Evolutionary conservation across 2,329 filamentous ascomycete species (phyloP), one percentile per base, ranked within the genome.

Genomic region (Cordyceps militaris): DNA sequence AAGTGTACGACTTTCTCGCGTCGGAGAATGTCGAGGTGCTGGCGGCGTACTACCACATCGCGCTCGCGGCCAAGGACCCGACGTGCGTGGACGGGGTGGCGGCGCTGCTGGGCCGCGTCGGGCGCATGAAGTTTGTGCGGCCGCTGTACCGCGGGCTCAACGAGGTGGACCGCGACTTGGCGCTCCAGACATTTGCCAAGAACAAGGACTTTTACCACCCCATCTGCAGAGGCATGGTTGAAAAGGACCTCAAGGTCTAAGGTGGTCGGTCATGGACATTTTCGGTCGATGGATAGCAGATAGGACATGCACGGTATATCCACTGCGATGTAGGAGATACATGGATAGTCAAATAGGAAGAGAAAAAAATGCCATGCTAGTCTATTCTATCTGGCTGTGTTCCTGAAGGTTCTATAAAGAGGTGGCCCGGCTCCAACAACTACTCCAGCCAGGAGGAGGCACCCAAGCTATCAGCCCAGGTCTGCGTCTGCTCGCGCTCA

Each of bases 71-170:
- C 13, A 82, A 85, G 58, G 89, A 91, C 65, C 72, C 79, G 53
- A 81, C 78, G 58, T 82, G 88, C 38, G 90, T 93, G 66, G 69
- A 83, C 60, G 86, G 86, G 1, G 84, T 90, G 0, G 85, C 87
- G 1, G 83, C 89, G 59, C 76, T 97, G 57, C 77, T 97, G 40
- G 89, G 89, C 32, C 79, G 80, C 54, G 91, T 97, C 24, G 94
- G 94, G 13, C 79, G 94, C 58, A 97, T 99, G 94, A 97, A 97
- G 81, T 97, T 93, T 72, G 93, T 97, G 59, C 80, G 93, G 49
- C 91, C 93, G 23, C 74, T 97, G 67, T 97, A 87, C 75, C 81
- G 87, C 61, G 81, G 83, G 51, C 75, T 99, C 63, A 86, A 87
- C 66, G 84, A 85, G 70, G 83, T 89, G 40, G 87, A 97, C 73